Evolutionary conservation across 495 filamentous ascomycete species (phyloP), one percentile per base, ranked within the genome.

Genomic region (Neohortaea acidophila): DNA sequence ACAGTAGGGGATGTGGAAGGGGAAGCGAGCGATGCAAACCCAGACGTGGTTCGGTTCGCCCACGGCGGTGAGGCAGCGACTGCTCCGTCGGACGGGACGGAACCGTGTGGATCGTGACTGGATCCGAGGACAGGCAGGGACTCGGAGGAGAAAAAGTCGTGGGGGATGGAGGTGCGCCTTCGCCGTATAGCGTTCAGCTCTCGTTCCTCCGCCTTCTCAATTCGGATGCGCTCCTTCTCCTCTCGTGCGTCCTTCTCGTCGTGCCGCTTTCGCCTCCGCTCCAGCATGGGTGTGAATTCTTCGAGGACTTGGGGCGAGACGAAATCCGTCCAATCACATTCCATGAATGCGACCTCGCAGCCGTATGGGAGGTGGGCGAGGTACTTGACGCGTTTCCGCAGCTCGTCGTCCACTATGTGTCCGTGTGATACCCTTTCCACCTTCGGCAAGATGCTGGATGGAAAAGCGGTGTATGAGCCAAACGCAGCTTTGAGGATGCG

Each of bases 271-370:
- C 84, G 67, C 22, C 89, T 66, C 31, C 75, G 70, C 44, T 85
- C 81, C 27, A 85, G 81, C 49, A 94, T 85, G 1, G 63, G 53
- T 14, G 65, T 63, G 60, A 94, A 97, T 2, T 64, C 62, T 13
- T 70, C 72, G 12, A 97, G 62, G 8, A 87, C 66, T 32, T 86
- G 82, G 2, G 74, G 66, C 4, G 70, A 60, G 13, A 97, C 83
- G 12, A 85, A 73, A 47, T 93, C 89, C 1, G 84, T 84, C 89
- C 89, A 97, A 55, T 97, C 84, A 49, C 89, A 97, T 58, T 96
- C 89, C 0, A 97, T 62, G 51, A 96, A 96, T 47, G 69, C 81
- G 27, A 96, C 83, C 44, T 94, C 82, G 57, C 87, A 94, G 2
- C 89, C 89, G 38, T 84, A 73, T 0, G 89, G 89, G 11, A 97